These are phyloP conservation scores for Yarrowia galli DNA, from an alignment of 1,139 yeast species.

Conservation along the genomic window DNA sequence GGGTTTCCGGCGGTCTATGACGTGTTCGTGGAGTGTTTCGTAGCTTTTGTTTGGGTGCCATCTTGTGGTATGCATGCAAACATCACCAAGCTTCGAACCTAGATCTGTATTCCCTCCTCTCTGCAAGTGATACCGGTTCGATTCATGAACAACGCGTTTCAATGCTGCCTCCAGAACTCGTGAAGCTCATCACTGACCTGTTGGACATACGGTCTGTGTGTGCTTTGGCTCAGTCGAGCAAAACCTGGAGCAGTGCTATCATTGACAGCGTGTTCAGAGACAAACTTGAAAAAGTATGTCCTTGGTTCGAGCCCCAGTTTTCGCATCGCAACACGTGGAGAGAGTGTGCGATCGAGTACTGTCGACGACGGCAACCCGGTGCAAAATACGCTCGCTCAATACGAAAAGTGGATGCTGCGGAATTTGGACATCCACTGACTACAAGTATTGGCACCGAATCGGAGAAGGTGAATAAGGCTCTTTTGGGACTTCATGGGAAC, in stretches of 20 bases:
- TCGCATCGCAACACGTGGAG: not conserved
- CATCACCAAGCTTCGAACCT: not conserved
- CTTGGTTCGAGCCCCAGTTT: not conserved
- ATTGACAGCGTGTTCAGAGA: not conserved
- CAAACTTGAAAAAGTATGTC: not conserved
- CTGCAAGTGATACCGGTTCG: not conserved
- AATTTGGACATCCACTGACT: not conserved
- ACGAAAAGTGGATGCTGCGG: not conserved
- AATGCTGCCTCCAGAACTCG: not conserved
- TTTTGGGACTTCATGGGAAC: not conserved
- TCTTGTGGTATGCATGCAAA: no score
- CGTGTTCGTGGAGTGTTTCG: no score
- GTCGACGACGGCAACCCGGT: not conserved
- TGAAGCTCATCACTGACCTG: not conserved
- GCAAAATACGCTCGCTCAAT: not conserved
- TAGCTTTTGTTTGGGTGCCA: no score
- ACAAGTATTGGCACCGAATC: not conserved
- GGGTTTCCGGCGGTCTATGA: not conserved
- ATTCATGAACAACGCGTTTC: not conserved
- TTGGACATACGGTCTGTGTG: not conserved
- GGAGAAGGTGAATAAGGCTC: not conserved
- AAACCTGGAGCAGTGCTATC: not conserved
- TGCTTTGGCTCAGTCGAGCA: not conserved
- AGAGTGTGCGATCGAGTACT: conserved; percentile 2
- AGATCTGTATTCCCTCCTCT: not conserved